Base-by-base conservation (phyloP, 2,329 filamentous ascomycete species). In the Leptographium flavum region DNA sequence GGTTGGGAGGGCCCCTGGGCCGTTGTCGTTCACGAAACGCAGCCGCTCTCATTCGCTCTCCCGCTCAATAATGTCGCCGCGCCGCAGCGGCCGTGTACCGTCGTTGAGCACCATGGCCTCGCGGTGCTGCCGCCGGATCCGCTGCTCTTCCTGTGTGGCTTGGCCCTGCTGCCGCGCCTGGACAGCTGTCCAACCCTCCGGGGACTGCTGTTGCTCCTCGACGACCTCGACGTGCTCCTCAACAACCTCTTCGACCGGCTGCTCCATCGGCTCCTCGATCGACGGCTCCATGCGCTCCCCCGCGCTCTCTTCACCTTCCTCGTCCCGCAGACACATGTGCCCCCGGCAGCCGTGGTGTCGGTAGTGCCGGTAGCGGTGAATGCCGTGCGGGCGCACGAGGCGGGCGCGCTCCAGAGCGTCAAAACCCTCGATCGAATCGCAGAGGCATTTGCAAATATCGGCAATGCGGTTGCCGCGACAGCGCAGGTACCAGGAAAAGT, bases 71-170 rank as follows among this genome's bases (percentile, higher is more conserved):
- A 94, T 93, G 57, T 94, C 84, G 38, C 77, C 76, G 50, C 78
- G 74, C 4, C 74, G 78, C 38, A 94, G 60, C 2, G 84, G 82
- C 28, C 81, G 72, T 21, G 76, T 85, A n/a, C 85, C 84, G 56
- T 94, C 87, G 55, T 87, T 90, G 46, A 94, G 67, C 19, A 95
- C 87, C 75, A 95, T 88, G 5, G 87, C 87, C 64, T 94, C 87
- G 52, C 87, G 73, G 56, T 90, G 74, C 42, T 85, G 73, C 52
- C 87, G 73, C 48, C 87, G 70, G 49, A 88, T 68, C 44, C 81
- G 74, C 55, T 84, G 79, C 59, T 90, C 84, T 57, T 79, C 79
- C 22, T 28, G 49, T 7, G 63, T 67, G 48, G 68, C 77, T 57
- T 76, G 73, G 47, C 76, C 73, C 48, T 68, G 57, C 27, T 61